Evolutionary conservation across 192 early-diverging fungal genomes (phyloP), one percentile per base, ranked within the genome.

Genomic region (Coemansia sp.): DNA sequence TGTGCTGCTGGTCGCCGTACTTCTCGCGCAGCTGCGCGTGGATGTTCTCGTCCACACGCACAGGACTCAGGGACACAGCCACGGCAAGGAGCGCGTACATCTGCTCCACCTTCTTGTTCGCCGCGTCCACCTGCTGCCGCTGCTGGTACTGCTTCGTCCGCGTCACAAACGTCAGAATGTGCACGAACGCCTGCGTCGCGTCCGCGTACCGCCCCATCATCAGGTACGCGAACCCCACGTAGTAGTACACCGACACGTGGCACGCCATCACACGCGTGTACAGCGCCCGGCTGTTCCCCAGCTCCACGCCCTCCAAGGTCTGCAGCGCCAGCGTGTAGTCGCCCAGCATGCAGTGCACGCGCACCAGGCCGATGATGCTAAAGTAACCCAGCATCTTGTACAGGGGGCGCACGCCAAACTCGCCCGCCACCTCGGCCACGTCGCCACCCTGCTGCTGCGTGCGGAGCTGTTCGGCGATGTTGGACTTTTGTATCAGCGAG

Each of bases 381-480:
- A 98, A 98, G 88, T 98, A 98, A 2, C 96, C 96, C 9, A 98
- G 85, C 92, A 96, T 95, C 76, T 94, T 92, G 87, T 98, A 98
- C 64, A 97, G 73, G n/a, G 93, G 90, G 29, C 90, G 88, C 24
- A 87, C 84, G 36, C 94, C 94, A 79, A 94, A 96, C 72, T 93
- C 91, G 48, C 94, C 96, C 48, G 92, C 93, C 54, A 92, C 92
- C 78, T 92, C 92, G 73, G 85, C 70, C 85, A 93, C 92, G 62
- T 96, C 94, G 63, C 92, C 93, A 46, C 94, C 96, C 63, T 94
- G 88, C 88, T 93, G 91, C 73, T 83, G 86, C n/a, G 91, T 92
- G 56, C 91, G 83, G 44, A 98, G 88, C 84, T 98, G 95, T 85
- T 96, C 92, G 65, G 86, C 93, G 84, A 98, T 98, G 71, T 88